Evolutionary conservation across 2,329 filamentous ascomycete genomes (phyloP), one percentile per base, ranked within the genome.

Genomic region (Ascochyta lentis): DNA sequence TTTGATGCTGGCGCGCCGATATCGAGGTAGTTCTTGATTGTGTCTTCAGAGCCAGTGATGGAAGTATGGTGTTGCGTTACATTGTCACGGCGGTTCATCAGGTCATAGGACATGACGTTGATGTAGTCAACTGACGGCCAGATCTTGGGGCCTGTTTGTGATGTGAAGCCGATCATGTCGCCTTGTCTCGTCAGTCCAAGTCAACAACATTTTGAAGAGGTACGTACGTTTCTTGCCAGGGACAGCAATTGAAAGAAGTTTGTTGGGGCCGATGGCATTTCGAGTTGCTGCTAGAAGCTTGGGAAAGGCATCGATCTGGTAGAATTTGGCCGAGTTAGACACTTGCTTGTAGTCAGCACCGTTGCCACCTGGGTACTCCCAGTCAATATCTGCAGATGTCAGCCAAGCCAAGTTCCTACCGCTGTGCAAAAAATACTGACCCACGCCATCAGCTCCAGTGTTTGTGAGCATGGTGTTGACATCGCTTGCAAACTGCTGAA

Each of bases 61-160:
- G 85, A 85, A 39, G 82, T 87, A 68, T 90, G 87, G 71, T 91
- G 89, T 31, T 77, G 80, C 3, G 88, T 89, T 9, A 78, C 69
- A 39, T 74, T 85, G 74, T 90, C 85, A 31, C 89, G 85, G 31
- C 88, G 66, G 75, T 90, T 90, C 83, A 89, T 88, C 43, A 91
- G 70, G 67, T 91, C 89, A 70, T 91, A 91, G 1, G 83, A 81
- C 88, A 90, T 90, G 60, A 91, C 65, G 63, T 90, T 90, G 66
- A 90, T 79, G 66, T 86, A 88, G 68, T 91, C 86, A 16, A 90
- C 81, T 1, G 80, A 78, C 12, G 76, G 69, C 77, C 83, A 84
- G 61, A 90, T 88, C 53, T 79, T 75, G 1, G 85, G 85, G 0
- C 86, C 78, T 7, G 84, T 83, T 23, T 81, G 72, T 5, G 76